Evolutionary conservation across 1,284 basidiomycete species (phyloP).

Genomic region (Agroathelia rolfsii): DNA sequence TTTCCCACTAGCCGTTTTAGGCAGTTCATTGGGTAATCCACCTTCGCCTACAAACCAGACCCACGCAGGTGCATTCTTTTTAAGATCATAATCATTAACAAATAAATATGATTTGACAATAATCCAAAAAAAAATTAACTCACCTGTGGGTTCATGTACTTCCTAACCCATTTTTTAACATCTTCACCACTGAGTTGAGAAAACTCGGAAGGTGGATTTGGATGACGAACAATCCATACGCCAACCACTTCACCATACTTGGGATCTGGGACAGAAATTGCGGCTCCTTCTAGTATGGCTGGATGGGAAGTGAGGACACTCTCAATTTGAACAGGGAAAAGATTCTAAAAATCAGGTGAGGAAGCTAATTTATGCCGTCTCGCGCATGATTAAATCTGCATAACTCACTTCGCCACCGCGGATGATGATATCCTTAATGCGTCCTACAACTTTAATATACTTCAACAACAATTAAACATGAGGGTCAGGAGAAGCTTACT

Average conservation of each 20-base stretch:
- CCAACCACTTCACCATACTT: constrained; percentile 73
- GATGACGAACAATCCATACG: constrained; percentile 56
- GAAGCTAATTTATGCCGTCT: not conserved
- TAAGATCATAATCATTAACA: not conserved
- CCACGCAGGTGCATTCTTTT: constrained; percentile 73
- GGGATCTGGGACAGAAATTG: constrained; percentile 62
- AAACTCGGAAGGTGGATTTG: constrained; percentile 24
- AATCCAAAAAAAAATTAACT: constrained; percentile 10
- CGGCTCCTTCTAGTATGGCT: constrained; percentile 64
- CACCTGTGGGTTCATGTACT: constrained; percentile 70
- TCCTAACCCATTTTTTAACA: constrained; percentile 40
- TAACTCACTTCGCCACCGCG: constrained; percentile 67
- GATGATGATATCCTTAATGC: constrained; percentile 69
- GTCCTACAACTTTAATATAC: not conserved
- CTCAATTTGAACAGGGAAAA: constrained; percentile 82
- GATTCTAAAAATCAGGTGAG: constrained; percentile 36
- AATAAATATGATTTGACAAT: not conserved
- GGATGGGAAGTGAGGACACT: constrained; percentile 58
- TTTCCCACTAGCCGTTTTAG: constrained; percentile 84
- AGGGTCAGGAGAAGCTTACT: constrained; percentile 31
- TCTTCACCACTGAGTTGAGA: constrained; percentile 40
- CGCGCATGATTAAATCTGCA: constrained; percentile 1
- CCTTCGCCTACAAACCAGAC: constrained; percentile 76
- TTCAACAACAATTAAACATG: constrained; percentile 46
- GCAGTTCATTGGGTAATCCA: constrained; percentile 48